Evolutionary conservation across 2,329 filamentous ascomycete genomes (phyloP), one percentile per base, ranked within the genome.

Genomic region (Neopestalotiopsis sp.): DNA sequence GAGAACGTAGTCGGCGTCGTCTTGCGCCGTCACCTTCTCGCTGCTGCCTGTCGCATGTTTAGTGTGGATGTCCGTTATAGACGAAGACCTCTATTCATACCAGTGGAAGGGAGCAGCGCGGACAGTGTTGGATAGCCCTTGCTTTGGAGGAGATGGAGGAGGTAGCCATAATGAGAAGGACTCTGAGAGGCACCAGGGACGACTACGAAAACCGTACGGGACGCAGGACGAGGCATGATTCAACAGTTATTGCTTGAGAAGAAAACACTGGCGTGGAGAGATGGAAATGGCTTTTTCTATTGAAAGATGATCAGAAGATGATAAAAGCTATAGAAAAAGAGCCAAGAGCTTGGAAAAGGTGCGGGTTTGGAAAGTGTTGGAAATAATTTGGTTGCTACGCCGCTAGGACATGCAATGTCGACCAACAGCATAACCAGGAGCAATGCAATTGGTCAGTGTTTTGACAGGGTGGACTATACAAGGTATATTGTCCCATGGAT

Each of bases 1-100:
- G n/a, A 53, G 45, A 0, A 53, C 71, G 30, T 70, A 66, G 9
- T 67, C 67, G 32, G 67, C 67, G 32, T 72, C 72, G n/a, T 73
- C 76, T 10, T 70, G 45, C 17, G 45, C n/a, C 14, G 45, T 53
- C 14, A 53, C 45, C 3, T 53, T 53, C 6, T 53, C 45, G 6
- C 45, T 53, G n/a, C n/a, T 53, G 45, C 45, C 45, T 53, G 45
- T 24, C 24, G n/a, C 6, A 53, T 3, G 5, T 24, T 53, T 20
- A 53, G n/a, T 9, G 5, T 24, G 1, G n/a, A 7, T 3, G n/a
- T 53, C 10, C 45, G n/a, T 53, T 17, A 53, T 4, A 6, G 10
- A 38, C 10, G 10, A 38, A 38, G 10, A 10, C 1, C 6, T 17
- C 1, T 53, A n/a, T 7, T 20, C 45, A 24, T 53, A 53, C 45